These are phyloP conservation scores for Cyberlindnera misumaiensis DNA, from an alignment of 805 yeast species.

Conservation along the genomic window DNA sequence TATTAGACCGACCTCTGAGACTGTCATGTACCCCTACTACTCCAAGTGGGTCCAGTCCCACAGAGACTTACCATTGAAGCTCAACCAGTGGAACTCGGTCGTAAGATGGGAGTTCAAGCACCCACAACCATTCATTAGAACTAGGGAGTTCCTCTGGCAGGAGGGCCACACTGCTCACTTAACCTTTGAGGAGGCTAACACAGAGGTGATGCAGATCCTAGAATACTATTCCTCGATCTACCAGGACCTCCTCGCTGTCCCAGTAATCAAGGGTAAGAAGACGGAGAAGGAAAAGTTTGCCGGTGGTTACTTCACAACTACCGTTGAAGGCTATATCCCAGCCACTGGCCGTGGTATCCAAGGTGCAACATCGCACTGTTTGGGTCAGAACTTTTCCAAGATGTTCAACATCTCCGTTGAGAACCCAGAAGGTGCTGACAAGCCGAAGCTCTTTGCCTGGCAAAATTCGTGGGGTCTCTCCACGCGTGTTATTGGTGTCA, in stretches of 20 bases:
- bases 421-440: constrained; percentile 85
- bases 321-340: constrained; percentile 94
- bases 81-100: constrained; percentile 99
- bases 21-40: constrained; percentile 99
- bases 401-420: constrained; percentile 96
- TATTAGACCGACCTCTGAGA: constrained; percentile 98
- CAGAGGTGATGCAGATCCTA: constrained; percentile 80
- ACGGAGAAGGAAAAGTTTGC: constrained; percentile 98
- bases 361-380: constrained; percentile 97
- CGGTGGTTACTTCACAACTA: constrained; percentile 93
- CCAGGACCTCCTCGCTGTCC: constrained; percentile 92
- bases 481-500: constrained; percentile 97
- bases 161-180: constrained; percentile 99
- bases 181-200: constrained; percentile 70
- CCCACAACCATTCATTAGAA: constrained; percentile 98
- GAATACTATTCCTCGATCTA: constrained; percentile 81
- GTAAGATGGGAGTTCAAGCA: constrained; percentile 99
- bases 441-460: constrained; percentile 81
- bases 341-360: constrained; percentile 99
- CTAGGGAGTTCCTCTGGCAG: constrained; percentile 99
- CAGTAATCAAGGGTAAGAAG: constrained; percentile 90
- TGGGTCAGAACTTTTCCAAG: constrained; percentile 97
- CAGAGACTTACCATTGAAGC: constrained; percentile 92
- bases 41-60: constrained; percentile 98
- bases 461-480: constrained; percentile 99